Conservation (phyloP, 495 filamentous ascomycete genomes). For the Xylaria sp. region DNA sequence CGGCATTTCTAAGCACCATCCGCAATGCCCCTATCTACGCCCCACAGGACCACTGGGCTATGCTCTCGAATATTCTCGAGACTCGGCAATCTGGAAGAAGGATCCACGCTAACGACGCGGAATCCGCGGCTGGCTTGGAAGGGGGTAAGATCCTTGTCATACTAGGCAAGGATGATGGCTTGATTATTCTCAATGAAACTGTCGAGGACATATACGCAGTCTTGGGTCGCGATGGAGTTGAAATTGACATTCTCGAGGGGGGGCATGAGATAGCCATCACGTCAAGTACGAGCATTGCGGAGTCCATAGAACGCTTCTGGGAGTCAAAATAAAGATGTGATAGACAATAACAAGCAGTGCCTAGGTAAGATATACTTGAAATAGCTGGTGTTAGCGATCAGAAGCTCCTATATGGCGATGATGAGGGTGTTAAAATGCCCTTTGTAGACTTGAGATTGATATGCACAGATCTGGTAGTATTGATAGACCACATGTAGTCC, state of each 20-base stretch:
- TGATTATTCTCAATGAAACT: conserved; percentile 60
- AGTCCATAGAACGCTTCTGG: conserved; percentile 52
- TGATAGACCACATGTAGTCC: background rate
- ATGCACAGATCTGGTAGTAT: background rate
- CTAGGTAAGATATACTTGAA: too few relatives aligned
- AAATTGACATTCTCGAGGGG: conserved; percentile 53
- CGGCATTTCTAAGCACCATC: conserved; percentile 59
- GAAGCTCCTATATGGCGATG: background rate
- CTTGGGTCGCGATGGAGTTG: conserved; percentile 53
- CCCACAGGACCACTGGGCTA: conserved; percentile 62
- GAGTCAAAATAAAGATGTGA: background rate
- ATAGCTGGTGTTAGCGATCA: background rate
- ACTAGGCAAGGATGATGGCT: conserved; percentile 60
- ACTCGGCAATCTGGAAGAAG: conserved; percentile 43
- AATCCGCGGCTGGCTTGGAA: conserved; percentile 43
- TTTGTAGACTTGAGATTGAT: background rate
- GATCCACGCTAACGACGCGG: conserved; percentile 16
- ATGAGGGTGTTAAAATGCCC: background rate
- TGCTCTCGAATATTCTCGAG: conserved; percentile 59
- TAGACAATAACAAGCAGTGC: background rate
- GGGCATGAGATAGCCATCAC: conserved; percentile 61
- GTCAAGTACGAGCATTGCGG: conserved; percentile 46
- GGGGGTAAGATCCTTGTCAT: conserved; percentile 60
- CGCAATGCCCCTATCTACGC: conserved; percentile 56
- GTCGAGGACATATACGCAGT: conserved; percentile 53